Base-by-base conservation (phyloP, 441 rosid genomes). In the Dalechampia spathulata region DNA sequence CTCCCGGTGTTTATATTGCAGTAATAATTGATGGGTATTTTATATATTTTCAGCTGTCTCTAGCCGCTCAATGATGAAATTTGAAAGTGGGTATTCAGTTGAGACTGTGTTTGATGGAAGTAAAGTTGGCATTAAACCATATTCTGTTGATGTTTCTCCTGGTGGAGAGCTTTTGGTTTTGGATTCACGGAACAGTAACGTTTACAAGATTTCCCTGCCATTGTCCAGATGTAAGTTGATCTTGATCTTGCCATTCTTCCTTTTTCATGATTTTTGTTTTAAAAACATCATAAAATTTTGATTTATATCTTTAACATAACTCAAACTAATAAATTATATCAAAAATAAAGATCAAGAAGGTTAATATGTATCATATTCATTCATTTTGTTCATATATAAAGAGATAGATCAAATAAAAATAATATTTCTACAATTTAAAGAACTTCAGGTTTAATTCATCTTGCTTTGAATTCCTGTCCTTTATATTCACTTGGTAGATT, bases 71-170 rank as follows among this genome's bases (percentile, higher is more conserved):
- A 74, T 73, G 87, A 75, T 92, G 90, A 92, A 88, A 78, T 89
- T 75, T 42, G 98, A 92, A 61, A 67, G 75, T 72, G 99, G 99
- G 37, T 89, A 89, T 66, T 57, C 83, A 49, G 96, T 86, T 70
- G 96, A 89, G 66, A 92, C 99, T 5, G 92, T 89, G 47, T 78
- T 89, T 66, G 99, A 92, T 67, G 99, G 97, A 66, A 89, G 92
- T 62, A 86, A 89, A 72, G 85, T 89, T 49, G 99, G 96, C 28
- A 75, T 89, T 61, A 94, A 86, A 63, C 97, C 99, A 3, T 67
- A 75, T 65, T 75, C 87, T 0, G 82, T 92, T 25, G 82, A 83
- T 74, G 73, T 83, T 48, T 68, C 85, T 55, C 79, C 96, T 0
- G 72, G 67, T 57, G 97, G 96, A 56, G 97, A 92, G 66, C 78